phyloP scores from a whole-genome alignment of 2,329 filamentous ascomycete genomes.

The Colletotrichum lindemuthianum region DNA sequence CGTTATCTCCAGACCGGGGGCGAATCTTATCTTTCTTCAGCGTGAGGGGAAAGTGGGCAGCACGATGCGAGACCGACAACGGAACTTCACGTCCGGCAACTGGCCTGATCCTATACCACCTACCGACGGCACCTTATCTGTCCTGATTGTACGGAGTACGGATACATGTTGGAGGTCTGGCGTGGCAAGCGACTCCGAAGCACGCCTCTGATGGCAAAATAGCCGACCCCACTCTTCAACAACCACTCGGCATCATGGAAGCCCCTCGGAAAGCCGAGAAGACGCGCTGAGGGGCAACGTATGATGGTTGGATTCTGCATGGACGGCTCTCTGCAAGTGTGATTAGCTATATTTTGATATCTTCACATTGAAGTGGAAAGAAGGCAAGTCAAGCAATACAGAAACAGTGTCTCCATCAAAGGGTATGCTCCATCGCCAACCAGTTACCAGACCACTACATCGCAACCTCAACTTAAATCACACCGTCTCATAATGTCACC shows the following conservation, averaged over 20 bases:
- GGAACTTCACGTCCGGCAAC: constrained; percentile 3
- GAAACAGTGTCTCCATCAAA: neutral
- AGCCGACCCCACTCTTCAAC: constrained; percentile 22
- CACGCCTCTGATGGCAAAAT: constrained; percentile 8
- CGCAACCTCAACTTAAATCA: neutral
- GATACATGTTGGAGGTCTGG: neutral
- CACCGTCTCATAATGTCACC: neutral
- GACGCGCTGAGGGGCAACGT: constrained; percentile 6
- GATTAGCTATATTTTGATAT: constrained; percentile 7
- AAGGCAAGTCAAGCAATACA: neutral
- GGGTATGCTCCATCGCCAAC: neutral
- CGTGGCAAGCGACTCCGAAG: neutral
- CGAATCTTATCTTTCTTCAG: constrained; percentile 9
- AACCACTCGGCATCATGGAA: neutral
- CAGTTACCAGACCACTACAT: too few relatives aligned
- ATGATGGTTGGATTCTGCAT: neutral
- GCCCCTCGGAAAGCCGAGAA: constrained; percentile 9
- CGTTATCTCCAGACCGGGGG: constrained; percentile 8
- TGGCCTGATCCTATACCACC: neutral
- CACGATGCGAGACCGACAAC: constrained; percentile 2
- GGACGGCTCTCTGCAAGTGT: neutral
- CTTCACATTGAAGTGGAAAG: neutral
- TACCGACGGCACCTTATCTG: constrained; percentile 7
- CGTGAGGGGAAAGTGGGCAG: constrained; percentile 30
- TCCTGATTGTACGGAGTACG: neutral